Evolutionary conservation across 164 flowering plant genomes (phyloP), one percentile per base, ranked within the genome.

Genomic region (Euptelea pleiosperma): DNA sequence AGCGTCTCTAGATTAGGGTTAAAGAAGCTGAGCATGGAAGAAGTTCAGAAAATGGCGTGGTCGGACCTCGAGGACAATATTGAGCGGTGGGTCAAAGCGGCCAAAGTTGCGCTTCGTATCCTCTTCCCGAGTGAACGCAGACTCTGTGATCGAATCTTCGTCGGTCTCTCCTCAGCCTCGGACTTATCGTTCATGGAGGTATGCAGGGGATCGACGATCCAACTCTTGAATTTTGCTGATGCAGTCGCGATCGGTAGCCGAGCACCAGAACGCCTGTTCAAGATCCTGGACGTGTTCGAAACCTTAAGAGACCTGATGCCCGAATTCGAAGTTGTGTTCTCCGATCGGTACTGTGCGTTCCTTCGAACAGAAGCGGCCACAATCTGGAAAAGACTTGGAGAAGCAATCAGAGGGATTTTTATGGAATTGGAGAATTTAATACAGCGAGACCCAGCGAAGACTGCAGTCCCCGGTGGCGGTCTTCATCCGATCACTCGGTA

Each of bases 121-220:
- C 79, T 90, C 18, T 86, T 83, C 64, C 96, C 97, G 1, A 85
- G 95, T 59, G 99, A 93, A 65, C 81, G 89, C 0, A 80, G 92
- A 9, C 76, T 90, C 30, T 82, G 92, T 37, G 93, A 90, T 41
- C 84, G 95, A 0, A 75, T 93, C 48, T 93, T 90, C 73, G 72
- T 68, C 39, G 91, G 87, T 4, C 68, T 81, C 26, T 29, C 86
- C 3, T 58, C 85, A 0, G 77, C 85, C 3, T 70, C 93, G 0
- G 92, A 88, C 62, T 72, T 83, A 10, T 76, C 92, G 1, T 93
- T 88, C 71, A 88, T 93, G 95, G 99, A 93, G 62, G 95, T 84
- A 1, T 93, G 89, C 52, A 77, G 96, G 0, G 93, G 87, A 3
- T 64, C 87, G 2, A 62, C 83, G 10, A 77, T 81, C 55, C 97